Base-by-base conservation (phyloP, 1,139 yeast species). In the Blastobotrys serpentis region DNA sequence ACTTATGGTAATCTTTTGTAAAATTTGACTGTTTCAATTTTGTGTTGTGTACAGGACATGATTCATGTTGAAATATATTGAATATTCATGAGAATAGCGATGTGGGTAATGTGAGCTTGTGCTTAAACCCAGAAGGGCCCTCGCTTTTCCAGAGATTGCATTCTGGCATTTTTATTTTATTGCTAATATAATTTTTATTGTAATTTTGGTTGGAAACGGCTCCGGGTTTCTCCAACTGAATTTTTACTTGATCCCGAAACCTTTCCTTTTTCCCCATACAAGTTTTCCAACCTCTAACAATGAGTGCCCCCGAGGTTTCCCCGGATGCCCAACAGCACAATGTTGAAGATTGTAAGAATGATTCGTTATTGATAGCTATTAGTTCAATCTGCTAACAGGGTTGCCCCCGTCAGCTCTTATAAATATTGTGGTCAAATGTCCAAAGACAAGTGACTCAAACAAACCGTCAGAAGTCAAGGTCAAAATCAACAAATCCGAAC, bases 401-500 rank as follows among this genome's bases (percentile, higher is more conserved):
- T n/a, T n/a, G n/a, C n/a, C n/a, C n/a, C n/a, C n/a, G n/a, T n/a
- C 22, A 36, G 40, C 40, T 11, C 40, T 17, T 36, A 17, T 36
- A 4, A 19, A 36, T 18, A 36, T 36, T 36, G 34, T 39, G 33
- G 43, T 39, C 13, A 39, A 25, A 10, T 39, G 32, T 21, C 43
- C 43, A 13, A 13, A 7, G 16, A 36, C 22, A n/a, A 36, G 10
- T 18, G 40, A 36, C 25, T 18, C 23, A 18, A 10, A 17, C 3
- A 36, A 18, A 11, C 22, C 40, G 5, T 30, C 32, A 21, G 49
- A 48, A 22, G 44, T 48, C 25, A 44, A 44, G 37, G 51, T 48
- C 21, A 23, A 59, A 57, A 46, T 58, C 36, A 43, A 48, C 26
- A 46, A 39, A 13, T 42, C 50, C 21, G 87, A 82, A 56, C 67